A percentile compares a stretch with the other conserved stretches of the same genome.
Conservation (phyloP, 352 stramenopile genomes). For the Pythium grandisporangium region DNA sequence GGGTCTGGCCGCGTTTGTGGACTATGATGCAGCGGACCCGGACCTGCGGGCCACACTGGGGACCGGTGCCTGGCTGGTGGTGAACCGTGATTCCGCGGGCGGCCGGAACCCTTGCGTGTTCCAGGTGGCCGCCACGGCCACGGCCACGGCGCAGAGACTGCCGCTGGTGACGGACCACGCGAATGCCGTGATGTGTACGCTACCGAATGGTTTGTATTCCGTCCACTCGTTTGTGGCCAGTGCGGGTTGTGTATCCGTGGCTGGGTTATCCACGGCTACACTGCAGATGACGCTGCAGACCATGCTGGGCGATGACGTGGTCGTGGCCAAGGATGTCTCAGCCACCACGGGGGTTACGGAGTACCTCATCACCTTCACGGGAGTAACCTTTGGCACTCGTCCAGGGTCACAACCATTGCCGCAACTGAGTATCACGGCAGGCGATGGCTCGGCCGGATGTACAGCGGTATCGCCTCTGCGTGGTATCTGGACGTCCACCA, state of each 20-base stretch:
- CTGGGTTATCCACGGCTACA: conserved; percentile 12
- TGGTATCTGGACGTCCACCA: conserved; percentile 50
- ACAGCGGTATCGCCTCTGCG: conserved; percentile 19
- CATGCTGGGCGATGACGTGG: conserved; percentile 49
- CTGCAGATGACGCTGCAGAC: conserved; percentile 23
- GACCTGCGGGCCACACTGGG: conserved; percentile 67
- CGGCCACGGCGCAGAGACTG: conserved; percentile 22
- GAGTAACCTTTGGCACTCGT: too few species aligned
- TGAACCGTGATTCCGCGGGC: conserved; percentile 30
- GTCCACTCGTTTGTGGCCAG: conserved; percentile 45
- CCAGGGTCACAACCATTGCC: too few species aligned
- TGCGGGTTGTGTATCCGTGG: conserved; percentile 23
- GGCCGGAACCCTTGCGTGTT: conserved; percentile 47
- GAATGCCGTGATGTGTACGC: conserved; percentile 15
- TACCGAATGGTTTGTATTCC: conserved; percentile 27
- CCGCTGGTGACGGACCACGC: conserved; percentile 21
- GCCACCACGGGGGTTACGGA: conserved; percentile 24
- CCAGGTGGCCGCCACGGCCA: conserved; percentile 27
- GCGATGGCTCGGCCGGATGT: conserved; percentile 51
- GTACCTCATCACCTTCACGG: conserved; percentile 88
- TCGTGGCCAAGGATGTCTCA: conserved; percentile 43
- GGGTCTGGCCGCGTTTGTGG: conserved; percentile 33
- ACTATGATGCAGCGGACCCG: conserved; percentile 36
- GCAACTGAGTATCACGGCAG: conserved; percentile 33
- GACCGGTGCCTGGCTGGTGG: conserved; percentile 60